Evolutionary conservation across 169 alveolate species (phyloP), one percentile per base, ranked within the genome.

Genomic region (Eimeria brunetti): DNA sequence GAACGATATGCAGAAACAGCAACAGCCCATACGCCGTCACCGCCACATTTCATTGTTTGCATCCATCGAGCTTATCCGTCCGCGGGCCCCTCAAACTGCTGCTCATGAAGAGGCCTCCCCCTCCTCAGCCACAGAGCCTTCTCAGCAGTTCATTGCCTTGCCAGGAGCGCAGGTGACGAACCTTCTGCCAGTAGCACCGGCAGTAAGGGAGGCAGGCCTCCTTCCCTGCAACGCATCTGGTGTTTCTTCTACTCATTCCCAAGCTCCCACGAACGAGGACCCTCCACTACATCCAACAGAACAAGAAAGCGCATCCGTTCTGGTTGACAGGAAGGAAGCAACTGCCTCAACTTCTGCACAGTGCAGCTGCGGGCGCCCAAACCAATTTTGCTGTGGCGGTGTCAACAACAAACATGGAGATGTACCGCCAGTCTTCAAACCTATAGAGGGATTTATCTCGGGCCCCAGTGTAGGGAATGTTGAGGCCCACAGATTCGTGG

Each of bases 401-500:
- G 71, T 7, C 30, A 38, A 12, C 53, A 75, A 30, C 51, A 85
- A 85, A 38, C 64, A 36, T 24, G 91, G n/a, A 56, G 62, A 85
- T 4, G 6, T 85, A 14, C 1, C 44, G 41, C 30, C 33, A 2
- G 60, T 49, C 14, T 58, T 51, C 22, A 85, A 85, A 58, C 9
- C 62, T 60, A 64, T 60, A 18, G 91, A 85, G 36, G 91, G 46
- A 36, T 62, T 14, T 36, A 44, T 41, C 49, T 2, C 58, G 14
- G 56, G 81, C 78, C 9, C 36, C 44, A 33, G 60, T 38, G 49
- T 85, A 46, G 80, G 80, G 33, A 30, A 60, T 16, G 58, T 16
- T 36, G 91, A n/a, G 11, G 91, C 91, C 41, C 91, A 60, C 44
- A 18, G 67, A 60, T 85, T 85, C 78, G 91, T 85, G 60, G 91